Evolutionary conservation across 129 eudicot species (phyloP), one percentile per base, ranked within the genome.

Genomic region (Glebionis coronaria): DNA sequence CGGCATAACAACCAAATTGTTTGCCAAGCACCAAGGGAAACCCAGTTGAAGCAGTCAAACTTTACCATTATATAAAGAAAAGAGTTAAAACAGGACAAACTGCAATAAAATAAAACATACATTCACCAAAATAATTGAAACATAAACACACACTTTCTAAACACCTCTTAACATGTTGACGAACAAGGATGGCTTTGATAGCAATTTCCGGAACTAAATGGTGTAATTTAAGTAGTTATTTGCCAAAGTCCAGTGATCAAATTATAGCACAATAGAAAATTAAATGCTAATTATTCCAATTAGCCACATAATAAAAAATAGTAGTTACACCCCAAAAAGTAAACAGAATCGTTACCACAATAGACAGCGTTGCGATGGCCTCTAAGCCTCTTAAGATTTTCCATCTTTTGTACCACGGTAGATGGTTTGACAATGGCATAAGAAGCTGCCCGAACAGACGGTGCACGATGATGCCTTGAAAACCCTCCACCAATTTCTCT

Each of bases 401-500:
- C 90, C 97, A 91, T 91, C 73, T 88, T 91, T 73, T 91, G 90
- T 46, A 91, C 84, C 96, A 91, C 79, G 23, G 96, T 91, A 60
- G 94, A 88, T 59, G 97, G 97, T 66, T 91, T 91, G 38, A 90
- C 90, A 63, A 91, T 91, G 73, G 96, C 88, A 81, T 85, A 85
- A 76, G 94, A 91, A 19, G 96, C 96, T 11, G 90, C 96, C 69
- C 93, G 86, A 64, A 75, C 44, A 35, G 94, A 85, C 12, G 97
- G 96, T 14, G 96, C 94, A 29, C 97, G 90, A 66, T 91, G 90
- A 73, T 91, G 97, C 78, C 94, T 85, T 12, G 90, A 61, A 73
- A 88, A 91, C 45, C 97, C 97, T 66, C 97, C 97, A 55, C 96
- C 94, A 64, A 88, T 87, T 85, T 91, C 97, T 71, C 97, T 79